phyloP scores from a whole-genome alignment of 331 rosid genomes.

The Pyracantha coccinea region DNA sequence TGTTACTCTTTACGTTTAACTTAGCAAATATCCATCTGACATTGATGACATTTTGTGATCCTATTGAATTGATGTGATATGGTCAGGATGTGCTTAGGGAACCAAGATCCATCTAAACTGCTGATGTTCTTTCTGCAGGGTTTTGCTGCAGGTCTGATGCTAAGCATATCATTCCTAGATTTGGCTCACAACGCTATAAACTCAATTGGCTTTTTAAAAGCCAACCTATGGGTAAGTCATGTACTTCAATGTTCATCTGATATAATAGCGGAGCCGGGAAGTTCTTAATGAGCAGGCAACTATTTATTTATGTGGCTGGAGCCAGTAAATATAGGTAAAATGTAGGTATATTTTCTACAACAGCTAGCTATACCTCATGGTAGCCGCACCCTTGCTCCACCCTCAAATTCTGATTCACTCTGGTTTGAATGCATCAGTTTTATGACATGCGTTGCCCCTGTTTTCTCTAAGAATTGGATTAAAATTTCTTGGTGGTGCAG shows the following conservation, averaged over 20 bases:
- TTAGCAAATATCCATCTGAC: not conserved
- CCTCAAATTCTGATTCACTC: not conserved
- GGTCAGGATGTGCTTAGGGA: too few species aligned
- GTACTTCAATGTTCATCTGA: slow-evolving; percentile 1
- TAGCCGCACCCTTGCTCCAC: too few species aligned
- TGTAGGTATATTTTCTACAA: too few species aligned
- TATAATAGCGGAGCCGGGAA: not conserved
- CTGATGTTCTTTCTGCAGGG: slow-evolving; percentile 47
- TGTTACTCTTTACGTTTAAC: not conserved
- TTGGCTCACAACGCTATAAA: slow-evolving; percentile 95
- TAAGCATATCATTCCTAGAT: slow-evolving; percentile 94
- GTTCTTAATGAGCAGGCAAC: too few species aligned
- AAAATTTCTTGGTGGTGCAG: slow-evolving; percentile 34
- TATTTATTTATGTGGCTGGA: too few species aligned
- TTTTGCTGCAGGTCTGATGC: slow-evolving; percentile 97
- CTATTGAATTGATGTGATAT: not conserved
- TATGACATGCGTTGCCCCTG: not conserved
- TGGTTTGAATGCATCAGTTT: not conserved
- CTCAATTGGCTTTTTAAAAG: slow-evolving; percentile 90
- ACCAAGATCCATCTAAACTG: not conserved
- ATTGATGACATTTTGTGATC: not conserved
- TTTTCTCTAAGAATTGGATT: slow-evolving; percentile 11
- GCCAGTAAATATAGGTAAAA: too few species aligned
- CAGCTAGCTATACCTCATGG: too few species aligned
- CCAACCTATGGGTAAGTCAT: slow-evolving; percentile 75